Conservation (phyloP, 495 filamentous ascomycete genomes). For the Penicillium fimorum region DNA sequence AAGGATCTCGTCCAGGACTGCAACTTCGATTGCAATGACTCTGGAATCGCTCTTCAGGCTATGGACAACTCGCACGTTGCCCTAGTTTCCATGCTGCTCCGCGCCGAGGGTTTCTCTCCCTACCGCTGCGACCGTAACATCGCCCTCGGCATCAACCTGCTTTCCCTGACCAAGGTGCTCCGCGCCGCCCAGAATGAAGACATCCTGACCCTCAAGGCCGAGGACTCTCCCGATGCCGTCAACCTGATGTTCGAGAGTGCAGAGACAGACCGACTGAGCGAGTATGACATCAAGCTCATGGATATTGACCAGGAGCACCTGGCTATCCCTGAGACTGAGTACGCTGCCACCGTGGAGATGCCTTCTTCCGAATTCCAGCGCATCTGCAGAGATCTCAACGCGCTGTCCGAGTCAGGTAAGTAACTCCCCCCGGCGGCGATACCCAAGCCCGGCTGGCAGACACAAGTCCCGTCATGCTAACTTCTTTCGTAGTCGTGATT, state of each 20-base stretch:
- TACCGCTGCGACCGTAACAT: constrained; percentile 99
- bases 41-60: constrained; percentile 94
- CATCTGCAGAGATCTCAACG: constrained; percentile 88
- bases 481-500: constrained; percentile 67
- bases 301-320: constrained; percentile 99
- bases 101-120: constrained; percentile 90
- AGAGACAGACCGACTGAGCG: constrained; percentile 85
- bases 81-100: constrained; percentile 97
- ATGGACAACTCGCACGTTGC: constrained; percentile 99
- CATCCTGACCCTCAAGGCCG: constrained; percentile 92
- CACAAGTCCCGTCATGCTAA: constrained; percentile 1
- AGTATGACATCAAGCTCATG: constrained; percentile 99
- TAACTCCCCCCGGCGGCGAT: neutral
- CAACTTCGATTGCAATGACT: constrained; percentile 99
- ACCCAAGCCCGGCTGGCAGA: neutral
- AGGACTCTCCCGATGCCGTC: constrained; percentile 91
- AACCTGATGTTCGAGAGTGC: constrained; percentile 95
- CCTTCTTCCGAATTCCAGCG: constrained; percentile 88
- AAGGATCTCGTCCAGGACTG: constrained; percentile 99
- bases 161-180: constrained; percentile 94
- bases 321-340: constrained; percentile 97
- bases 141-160: constrained; percentile 94
- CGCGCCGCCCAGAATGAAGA: constrained; percentile 93
- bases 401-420: constrained; percentile 90
- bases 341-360: constrained; percentile 88